Percentiles rank a stretch among this genome's conserved stretches.
Evolutionary conservation across 1,139 yeast species (phyloP).

Genomic region (Yamadazyma sp.): DNA sequence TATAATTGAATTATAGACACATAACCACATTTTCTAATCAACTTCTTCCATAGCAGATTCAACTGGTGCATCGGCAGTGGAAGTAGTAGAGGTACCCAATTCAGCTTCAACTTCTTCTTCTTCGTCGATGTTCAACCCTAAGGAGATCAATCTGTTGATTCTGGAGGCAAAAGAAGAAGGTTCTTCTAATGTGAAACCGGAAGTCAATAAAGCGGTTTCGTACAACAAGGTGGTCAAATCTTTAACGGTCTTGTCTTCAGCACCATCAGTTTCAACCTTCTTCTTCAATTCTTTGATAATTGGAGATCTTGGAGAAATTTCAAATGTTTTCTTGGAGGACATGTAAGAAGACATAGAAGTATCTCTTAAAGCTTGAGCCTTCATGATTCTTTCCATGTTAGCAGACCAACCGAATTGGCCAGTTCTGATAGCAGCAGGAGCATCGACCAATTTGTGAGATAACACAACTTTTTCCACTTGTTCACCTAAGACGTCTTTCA

Average conservation of each 20-base stretch:
- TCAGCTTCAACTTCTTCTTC: conserved; percentile 61
- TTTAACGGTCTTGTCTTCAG: conserved; percentile 97
- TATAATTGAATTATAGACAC: background rate
- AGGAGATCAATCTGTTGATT: conserved; percentile 96
- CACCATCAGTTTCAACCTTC: conserved; percentile 96
- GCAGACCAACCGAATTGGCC: conserved; percentile 99
- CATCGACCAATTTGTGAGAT: conserved; percentile 94
- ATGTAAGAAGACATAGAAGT: conserved; percentile 98
- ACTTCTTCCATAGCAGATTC: conserved; percentile 99
- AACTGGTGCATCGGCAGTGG: conserved; percentile 64
- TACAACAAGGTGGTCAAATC: conserved; percentile 94
- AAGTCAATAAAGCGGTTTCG: conserved; percentile 97
- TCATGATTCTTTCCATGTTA: conserved; percentile 99
- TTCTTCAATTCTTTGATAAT: conserved; percentile 93
- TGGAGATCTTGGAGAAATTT: conserved; percentile 95
- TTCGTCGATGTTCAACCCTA: conserved; percentile 98
- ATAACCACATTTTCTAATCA: conserved; percentile 52
- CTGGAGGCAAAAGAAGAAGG: conserved; percentile 97
- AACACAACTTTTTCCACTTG: conserved; percentile 99
- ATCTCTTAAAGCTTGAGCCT: conserved; percentile 99
- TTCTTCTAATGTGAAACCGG: conserved; percentile 98
- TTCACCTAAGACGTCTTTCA: conserved; percentile 97
- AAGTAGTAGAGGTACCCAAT: conserved; percentile 48
- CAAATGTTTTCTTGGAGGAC: conserved; percentile 99
- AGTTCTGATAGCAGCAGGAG: conserved; percentile 99